These are phyloP conservation scores for Aureobasidium sp. DNA, from an alignment of 2,329 filamentous ascomycete genomes.

Conservation along the genomic window DNA sequence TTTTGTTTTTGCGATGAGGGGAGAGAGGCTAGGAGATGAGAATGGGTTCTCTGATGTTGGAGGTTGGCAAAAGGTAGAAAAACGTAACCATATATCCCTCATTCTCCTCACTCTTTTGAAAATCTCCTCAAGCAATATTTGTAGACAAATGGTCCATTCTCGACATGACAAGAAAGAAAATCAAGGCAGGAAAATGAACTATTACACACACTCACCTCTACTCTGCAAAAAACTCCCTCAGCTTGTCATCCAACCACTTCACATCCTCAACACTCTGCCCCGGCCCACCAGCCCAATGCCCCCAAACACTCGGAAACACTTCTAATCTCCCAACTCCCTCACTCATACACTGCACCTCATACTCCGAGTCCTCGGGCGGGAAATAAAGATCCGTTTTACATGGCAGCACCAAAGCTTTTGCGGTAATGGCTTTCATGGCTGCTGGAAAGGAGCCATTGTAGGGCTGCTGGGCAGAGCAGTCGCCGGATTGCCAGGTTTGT, in stretches of 20 bases:
- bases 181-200: too few relatives aligned
- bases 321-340: slow-evolving; percentile 50
- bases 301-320: slow-evolving; percentile 57
- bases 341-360: slow-evolving; percentile 60
- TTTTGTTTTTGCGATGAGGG: too few relatives aligned
- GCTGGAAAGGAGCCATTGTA: slow-evolving; percentile 53
- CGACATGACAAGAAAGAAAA: too few relatives aligned
- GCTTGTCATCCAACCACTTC: slow-evolving; percentile 61
- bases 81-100: too few relatives aligned
- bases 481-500: slow-evolving; percentile 70
- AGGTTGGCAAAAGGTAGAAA: too few relatives aligned
- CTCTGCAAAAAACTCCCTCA: slow-evolving; percentile 46
- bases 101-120: too few relatives aligned
- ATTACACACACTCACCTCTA: background rate
- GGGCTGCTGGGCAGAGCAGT: slow-evolving; percentile 60
- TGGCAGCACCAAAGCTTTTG: slow-evolving; percentile 64
- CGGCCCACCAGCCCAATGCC: slow-evolving; percentile 53
- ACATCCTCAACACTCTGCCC: slow-evolving; percentile 65
- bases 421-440: slow-evolving; percentile 63
- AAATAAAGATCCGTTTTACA: slow-evolving; percentile 73
- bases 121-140: too few relatives aligned
- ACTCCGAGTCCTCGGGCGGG: slow-evolving; percentile 70
- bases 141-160: too few relatives aligned
- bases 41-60: too few relatives aligned
- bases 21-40: too few relatives aligned